Evolutionary conservation across 2,329 filamentous ascomycete genomes (phyloP).

Genomic region (Westerdykella sp.): DNA sequence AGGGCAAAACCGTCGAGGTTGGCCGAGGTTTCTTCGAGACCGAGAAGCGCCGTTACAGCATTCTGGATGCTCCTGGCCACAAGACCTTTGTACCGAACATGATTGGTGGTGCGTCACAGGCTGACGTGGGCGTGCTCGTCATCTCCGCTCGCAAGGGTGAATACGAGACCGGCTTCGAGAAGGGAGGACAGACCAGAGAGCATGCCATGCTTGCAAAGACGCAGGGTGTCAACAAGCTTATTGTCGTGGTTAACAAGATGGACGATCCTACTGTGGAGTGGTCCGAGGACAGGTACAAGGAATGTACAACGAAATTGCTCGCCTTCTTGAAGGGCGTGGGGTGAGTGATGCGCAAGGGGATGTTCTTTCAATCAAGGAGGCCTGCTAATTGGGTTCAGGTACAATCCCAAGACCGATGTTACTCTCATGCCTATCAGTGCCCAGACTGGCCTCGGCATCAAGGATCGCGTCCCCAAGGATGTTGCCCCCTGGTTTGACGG

Average conservation of each 20-base stretch:
- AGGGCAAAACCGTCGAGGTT: conserved; percentile 98
- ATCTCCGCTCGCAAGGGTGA: conserved; percentile 94
- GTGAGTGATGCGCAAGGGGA: too few species aligned
- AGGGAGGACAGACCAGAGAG: conserved; percentile 93
- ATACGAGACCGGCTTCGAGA: conserved; percentile 97
- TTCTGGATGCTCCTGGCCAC: conserved; percentile 84
- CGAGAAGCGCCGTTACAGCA: conserved; percentile 91
- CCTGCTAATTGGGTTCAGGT: conserved; percentile 47
- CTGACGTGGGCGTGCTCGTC: conserved; percentile 71
- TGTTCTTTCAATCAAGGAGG: too few species aligned
- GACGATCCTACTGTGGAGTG: conserved; percentile 94
- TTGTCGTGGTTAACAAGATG: conserved; percentile 95
- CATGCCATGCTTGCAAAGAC: conserved; percentile 98
- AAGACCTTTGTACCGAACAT: conserved; percentile 96
- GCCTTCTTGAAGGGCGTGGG: conserved; percentile 78
- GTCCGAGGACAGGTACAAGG: conserved; percentile 86
- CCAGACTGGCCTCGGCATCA: conserved; percentile 79
- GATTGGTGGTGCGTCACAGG: conserved; percentile 73
- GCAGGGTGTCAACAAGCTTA: conserved; percentile 92
- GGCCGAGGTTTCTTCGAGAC: conserved; percentile 88
- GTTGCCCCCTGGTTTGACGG: conserved; percentile 78
- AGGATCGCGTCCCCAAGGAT: conserved; percentile 73
- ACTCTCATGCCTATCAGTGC: conserved; percentile 96
- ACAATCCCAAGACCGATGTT: conserved; percentile 89
- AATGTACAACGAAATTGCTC: conserved; percentile 83